phyloP scores from a whole-genome alignment of 169 alveolate genomes.

The Plasmodium gallinaceum region DNA sequence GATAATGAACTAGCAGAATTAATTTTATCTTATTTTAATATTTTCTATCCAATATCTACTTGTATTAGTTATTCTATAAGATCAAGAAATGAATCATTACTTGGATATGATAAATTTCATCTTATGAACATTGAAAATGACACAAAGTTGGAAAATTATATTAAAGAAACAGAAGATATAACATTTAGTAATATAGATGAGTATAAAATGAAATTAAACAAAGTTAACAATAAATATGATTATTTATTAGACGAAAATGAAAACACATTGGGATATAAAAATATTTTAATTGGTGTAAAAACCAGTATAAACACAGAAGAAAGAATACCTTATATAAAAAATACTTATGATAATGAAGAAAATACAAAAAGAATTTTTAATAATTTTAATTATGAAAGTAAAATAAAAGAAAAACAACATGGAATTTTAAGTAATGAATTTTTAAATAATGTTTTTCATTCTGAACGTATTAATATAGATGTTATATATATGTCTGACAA shows the following conservation, averaged over 20 bases:
- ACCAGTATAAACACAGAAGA: slow-evolving; percentile 52
- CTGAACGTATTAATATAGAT: slow-evolving; percentile 21
- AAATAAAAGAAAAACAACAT: background rate
- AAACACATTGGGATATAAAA: slow-evolving; percentile 21
- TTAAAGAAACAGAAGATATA: slow-evolving; percentile 45
- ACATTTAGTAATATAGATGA: slow-evolving; percentile 33
- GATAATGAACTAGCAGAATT: background rate
- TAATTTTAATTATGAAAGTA: background rate
- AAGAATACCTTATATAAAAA: slow-evolving; percentile 39
- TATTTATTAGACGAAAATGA: slow-evolving; percentile 26
- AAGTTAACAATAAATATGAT: slow-evolving; percentile 55
- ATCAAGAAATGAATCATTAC: slow-evolving; percentile 3
- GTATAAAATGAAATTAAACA: slow-evolving; percentile 35
- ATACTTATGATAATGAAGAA: slow-evolving; percentile 52
- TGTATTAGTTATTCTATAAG: slow-evolving; percentile 55
- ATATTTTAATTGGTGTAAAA: slow-evolving; percentile 35
- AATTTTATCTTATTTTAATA: slow-evolving; percentile 20
- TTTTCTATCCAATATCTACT: slow-evolving; percentile 33
- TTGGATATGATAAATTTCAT: slow-evolving; percentile 44
- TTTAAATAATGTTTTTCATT: slow-evolving; percentile 47
- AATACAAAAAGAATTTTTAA: slow-evolving; percentile 25
- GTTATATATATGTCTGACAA: slow-evolving; percentile 40
- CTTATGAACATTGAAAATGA: slow-evolving; percentile 51
- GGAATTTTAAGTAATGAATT: background rate
- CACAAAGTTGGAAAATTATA: slow-evolving; percentile 29